Conservation (phyloP, 2,329 filamentous ascomycete genomes). For the Lasiodiplodia sp. region DNA sequence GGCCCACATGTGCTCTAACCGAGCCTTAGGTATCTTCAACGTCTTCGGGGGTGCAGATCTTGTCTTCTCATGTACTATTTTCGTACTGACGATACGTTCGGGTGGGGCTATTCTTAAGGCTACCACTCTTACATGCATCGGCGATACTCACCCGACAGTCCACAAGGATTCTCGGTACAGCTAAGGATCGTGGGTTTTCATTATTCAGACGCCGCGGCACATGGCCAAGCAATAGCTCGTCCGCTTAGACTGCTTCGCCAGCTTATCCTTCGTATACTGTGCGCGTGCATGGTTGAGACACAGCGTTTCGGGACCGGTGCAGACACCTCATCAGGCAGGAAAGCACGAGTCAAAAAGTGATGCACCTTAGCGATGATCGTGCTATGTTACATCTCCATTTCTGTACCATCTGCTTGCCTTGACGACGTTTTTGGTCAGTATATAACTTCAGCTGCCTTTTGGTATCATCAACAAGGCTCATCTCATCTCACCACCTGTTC, state of each 20-base stretch:
- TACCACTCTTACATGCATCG: conserved; percentile 10
- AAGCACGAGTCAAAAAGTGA: neutral
- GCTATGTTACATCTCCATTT: neutral
- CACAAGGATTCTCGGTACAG: neutral
- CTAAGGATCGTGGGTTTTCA: neutral
- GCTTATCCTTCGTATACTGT: neutral
- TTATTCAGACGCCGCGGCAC: neutral
- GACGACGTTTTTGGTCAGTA: neutral
- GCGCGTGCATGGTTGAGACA: neutral
- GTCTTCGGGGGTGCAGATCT: neutral
- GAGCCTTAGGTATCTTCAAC: neutral
- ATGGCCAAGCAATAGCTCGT: conserved; percentile 6
- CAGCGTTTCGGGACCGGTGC: neutral
- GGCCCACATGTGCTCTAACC: neutral
- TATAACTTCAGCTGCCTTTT: neutral
- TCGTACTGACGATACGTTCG: neutral
- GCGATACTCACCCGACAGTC: neutral
- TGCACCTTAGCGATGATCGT: conserved; percentile 9
- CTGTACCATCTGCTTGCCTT: neutral
- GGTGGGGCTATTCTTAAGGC: neutral
- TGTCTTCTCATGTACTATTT: neutral
- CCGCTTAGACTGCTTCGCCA: conserved; percentile 15
- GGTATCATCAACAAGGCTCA: neutral
- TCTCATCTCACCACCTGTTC: neutral
- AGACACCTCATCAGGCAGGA: conserved; percentile 8